These are phyloP conservation scores for Cytospora paraplurivora DNA, from an alignment of 2,329 filamentous ascomycete species.

Conservation along the genomic window DNA sequence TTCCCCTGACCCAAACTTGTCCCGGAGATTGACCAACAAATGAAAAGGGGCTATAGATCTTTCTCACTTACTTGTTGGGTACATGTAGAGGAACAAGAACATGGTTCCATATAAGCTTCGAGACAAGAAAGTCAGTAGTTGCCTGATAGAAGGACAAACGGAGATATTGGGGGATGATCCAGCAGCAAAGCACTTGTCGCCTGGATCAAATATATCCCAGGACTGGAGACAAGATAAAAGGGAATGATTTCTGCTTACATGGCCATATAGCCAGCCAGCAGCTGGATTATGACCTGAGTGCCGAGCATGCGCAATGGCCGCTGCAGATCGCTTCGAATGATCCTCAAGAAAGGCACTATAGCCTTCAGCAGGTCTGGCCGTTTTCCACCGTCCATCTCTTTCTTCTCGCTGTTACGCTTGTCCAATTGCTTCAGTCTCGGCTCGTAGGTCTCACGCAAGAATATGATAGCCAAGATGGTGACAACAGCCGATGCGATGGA, in stretches of 20 bases:
- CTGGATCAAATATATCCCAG: no score
- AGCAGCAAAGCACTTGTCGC: no score
- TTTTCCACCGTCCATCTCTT: neutral
- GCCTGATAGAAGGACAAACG: no score
- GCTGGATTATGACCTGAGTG: constrained; percentile 55
- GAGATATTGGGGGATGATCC: no score
- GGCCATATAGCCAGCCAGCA: constrained; percentile 51
- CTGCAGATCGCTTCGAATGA: constrained; percentile 37
- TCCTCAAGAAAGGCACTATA: neutral
- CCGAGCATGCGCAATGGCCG: constrained; percentile 45
- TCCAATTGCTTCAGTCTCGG: constrained; percentile 47
- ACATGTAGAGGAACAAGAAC: constrained; percentile 44
- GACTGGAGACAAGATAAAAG: no score
- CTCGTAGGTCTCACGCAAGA: constrained; percentile 65
- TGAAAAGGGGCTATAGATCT: no score
- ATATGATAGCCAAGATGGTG: constrained; percentile 56
- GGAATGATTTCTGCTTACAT: constrained; percentile 30
- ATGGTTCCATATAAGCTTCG: constrained; percentile 50
- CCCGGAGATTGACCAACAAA: no score
- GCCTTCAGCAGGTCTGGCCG: neutral
- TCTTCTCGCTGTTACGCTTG: neutral
- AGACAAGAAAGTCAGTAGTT: no score
- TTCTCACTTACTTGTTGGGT: no score
- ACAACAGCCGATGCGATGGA: constrained; percentile 59
- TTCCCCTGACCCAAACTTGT: no score